These are phyloP conservation scores for Oryza brachyantha DNA, from an alignment of 176 grass and related monocot species.

Conservation along the genomic window DNA sequence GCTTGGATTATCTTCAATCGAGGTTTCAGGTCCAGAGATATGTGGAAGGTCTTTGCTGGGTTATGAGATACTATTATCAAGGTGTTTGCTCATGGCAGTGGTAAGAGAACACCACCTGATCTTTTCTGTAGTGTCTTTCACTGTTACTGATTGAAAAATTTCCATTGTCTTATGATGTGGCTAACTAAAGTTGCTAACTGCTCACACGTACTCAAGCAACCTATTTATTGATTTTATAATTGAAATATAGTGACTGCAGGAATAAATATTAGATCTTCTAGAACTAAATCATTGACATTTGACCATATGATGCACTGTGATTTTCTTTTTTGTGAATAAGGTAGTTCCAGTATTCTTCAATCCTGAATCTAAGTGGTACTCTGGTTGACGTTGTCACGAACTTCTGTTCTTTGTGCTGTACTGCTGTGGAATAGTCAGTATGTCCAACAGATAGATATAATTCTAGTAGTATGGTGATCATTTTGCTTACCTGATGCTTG, in stretches of 20 bases:
- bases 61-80: slow-evolving; percentile 99
- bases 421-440: slow-evolving; percentile 16
- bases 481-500: neutral
- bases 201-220: neutral
- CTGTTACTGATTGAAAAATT: neutral
- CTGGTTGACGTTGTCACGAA: neutral
- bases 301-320: neutral
- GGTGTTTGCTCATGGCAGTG: slow-evolving; percentile 99
- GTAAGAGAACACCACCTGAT: slow-evolving; percentile 53
- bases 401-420: slow-evolving; percentile 5
- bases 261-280: slow-evolving; percentile 2
- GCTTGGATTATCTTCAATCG: slow-evolving; percentile 25
- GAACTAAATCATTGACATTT: neutral
- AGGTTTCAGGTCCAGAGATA: slow-evolving; percentile 89
- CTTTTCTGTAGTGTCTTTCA: slow-evolving; percentile 9
- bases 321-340: neutral
- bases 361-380: slow-evolving; percentile 21
- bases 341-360: slow-evolving; percentile 9
- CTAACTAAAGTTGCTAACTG: slow-evolving; percentile 15
- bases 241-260: slow-evolving; percentile 12
- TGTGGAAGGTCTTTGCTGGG: slow-evolving; percentile 98
- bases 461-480: neutral
- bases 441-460: neutral
- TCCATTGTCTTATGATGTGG: neutral
- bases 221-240: slow-evolving; percentile 6